Evolutionary conservation across 73 alveolate species (phyloP).

Genomic region (Tetrahymena borealis): DNA sequence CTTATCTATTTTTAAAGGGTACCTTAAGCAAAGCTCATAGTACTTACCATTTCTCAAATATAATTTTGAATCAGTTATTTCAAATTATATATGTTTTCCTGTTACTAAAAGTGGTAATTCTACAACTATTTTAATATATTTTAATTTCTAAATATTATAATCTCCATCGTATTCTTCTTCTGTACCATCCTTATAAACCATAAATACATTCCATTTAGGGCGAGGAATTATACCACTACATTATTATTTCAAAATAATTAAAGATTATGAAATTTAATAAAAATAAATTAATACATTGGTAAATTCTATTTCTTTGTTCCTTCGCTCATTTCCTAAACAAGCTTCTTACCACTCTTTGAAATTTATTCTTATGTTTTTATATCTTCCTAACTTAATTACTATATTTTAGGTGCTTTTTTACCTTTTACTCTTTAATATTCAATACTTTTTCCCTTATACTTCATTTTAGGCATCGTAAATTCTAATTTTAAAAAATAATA

Average conservation of each 20-base stretch:
- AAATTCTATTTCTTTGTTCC: slow-evolving; percentile 27
- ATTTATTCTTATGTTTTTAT: slow-evolving; percentile 33
- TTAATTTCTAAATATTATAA: background rate
- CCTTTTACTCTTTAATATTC: slow-evolving; percentile 50
- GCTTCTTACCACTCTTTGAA: slow-evolving; percentile 3
- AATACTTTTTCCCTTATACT: slow-evolving; percentile 44
- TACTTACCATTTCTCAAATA: slow-evolving; percentile 21
- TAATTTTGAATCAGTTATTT: slow-evolving; percentile 11
- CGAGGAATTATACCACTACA: background rate
- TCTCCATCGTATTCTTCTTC: slow-evolving; percentile 38
- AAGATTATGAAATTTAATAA: background rate
- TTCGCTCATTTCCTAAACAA: slow-evolving; percentile 18
- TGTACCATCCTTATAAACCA: background rate
- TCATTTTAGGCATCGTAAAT: slow-evolving; percentile 27
- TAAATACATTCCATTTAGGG: slow-evolving; percentile 31
- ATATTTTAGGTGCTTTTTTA: slow-evolving; percentile 50
- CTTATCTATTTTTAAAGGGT: slow-evolving; percentile 17
- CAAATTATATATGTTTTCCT: slow-evolving; percentile 35
- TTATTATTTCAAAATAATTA: background rate
- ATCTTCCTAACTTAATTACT: slow-evolving; percentile 15
- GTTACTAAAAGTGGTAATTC: slow-evolving; percentile 20
- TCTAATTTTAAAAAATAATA: background rate
- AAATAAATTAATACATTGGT: background rate
- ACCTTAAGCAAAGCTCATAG: slow-evolving; percentile 12
- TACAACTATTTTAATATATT: slow-evolving; percentile 13